Conservation (phyloP, 257 asterid species). For the Solanum piurae region DNA sequence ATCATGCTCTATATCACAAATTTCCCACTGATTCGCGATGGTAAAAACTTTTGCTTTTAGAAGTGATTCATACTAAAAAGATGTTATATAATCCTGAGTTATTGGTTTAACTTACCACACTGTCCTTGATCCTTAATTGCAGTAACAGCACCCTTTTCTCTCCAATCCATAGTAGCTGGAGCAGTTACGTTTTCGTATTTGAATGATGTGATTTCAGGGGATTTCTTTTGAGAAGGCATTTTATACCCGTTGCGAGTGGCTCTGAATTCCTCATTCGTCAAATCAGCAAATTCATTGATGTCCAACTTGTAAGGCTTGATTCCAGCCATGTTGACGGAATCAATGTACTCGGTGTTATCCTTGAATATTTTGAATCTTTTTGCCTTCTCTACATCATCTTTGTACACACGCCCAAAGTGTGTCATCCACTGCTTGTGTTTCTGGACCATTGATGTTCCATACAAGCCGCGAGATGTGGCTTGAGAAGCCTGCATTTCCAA, state of each 20-base stretch:
- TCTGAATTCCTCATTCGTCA: neutral
- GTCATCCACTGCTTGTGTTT: neutral
- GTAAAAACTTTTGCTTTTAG: too few species aligned
- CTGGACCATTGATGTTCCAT: neutral
- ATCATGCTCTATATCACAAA: too few species aligned
- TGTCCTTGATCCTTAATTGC: neutral
- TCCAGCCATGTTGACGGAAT: neutral
- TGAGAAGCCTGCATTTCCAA: neutral
- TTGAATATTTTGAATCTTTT: neutral
- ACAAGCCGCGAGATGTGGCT: neutral
- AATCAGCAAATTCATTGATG: neutral
- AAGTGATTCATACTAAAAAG: too few species aligned
- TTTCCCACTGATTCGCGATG: too few species aligned
- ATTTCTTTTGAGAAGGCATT: neutral
- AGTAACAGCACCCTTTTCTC: neutral
- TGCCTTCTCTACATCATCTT: neutral
- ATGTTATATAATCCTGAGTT: neutral
- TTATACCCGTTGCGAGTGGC: neutral
- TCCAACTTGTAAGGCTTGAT: neutral
- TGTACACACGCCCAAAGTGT: neutral
- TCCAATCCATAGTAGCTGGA: neutral
- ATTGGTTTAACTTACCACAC: neutral
- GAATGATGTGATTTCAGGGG: neutral
- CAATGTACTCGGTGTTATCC: neutral
- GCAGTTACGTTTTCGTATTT: neutral